A percentile compares a stretch with the other conserved stretches of the same genome.
Evolutionary conservation across 805 yeast species (phyloP).

Genomic region (Pichia thaimueangensis): DNA sequence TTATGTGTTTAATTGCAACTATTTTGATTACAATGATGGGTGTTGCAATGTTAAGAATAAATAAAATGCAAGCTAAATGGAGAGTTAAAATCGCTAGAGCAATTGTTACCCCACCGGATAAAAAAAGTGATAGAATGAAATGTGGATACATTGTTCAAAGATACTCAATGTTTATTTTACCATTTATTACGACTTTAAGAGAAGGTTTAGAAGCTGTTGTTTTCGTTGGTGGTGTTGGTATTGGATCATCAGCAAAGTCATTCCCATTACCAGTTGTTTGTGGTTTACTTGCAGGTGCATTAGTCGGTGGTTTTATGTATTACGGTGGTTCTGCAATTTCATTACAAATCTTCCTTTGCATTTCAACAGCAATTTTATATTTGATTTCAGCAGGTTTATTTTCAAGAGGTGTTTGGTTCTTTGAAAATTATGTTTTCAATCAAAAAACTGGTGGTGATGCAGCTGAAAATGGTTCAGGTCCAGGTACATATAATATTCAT

Average conservation of each 20-base stretch:
- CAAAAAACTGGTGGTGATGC: constrained; percentile 83
- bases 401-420: constrained; percentile 85
- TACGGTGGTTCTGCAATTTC: constrained; percentile 73
- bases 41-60: constrained; percentile 84
- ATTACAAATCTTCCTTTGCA: constrained; percentile 72
- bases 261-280: constrained; percentile 84
- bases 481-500: constrained; percentile 80
- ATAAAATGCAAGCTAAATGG: constrained; percentile 95
- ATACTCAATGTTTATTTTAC: constrained; percentile 79
- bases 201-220: constrained; percentile 95
- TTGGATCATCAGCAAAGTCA: constrained; percentile 39
- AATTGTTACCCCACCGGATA: constrained; percentile 48
- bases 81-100: constrained; percentile 85
- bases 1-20: constrained; percentile 81
- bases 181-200: constrained; percentile 80
- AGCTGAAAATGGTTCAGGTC: constrained; percentile 82
- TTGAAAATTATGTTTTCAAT: constrained; percentile 61
- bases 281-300: constrained; percentile 70
- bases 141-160: constrained; percentile 52
- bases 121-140: constrained; percentile 41
- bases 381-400: constrained; percentile 84
- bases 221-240: constrained; percentile 89
- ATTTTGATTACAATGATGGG: constrained; percentile 87
- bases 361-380: constrained; percentile 80
- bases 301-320: constrained; percentile 64